Evolutionary conservation across 73 alveolate species (phyloP), one percentile per base, ranked within the genome.

Genomic region (Stentor coeruleus): DNA sequence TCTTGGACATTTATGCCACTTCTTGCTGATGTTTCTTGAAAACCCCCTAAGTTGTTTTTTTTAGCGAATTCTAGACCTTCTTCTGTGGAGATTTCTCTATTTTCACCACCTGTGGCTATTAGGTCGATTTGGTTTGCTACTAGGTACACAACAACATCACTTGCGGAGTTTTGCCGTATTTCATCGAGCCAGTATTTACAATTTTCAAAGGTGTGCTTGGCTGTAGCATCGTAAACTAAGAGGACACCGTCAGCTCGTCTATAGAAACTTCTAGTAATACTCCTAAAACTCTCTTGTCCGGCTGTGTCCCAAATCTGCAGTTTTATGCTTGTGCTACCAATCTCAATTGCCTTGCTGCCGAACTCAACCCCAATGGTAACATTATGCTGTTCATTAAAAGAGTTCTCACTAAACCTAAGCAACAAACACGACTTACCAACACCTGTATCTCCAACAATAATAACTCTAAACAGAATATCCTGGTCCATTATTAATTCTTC

Each of bases 241-340:
- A 97, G 90, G 31, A 96, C 99, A 72, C 97, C 92, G 35, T 95
- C 93, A 31, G 99, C 96, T 58, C 95, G 94, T 86, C 97, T 89
- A 82, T 97, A 97, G 87, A 95, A 97, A 59, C 94, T 85, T 87
- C 96, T 90, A 3, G 97, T 96, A 58, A 97, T 93, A 6, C 98
- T 88, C 84, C 97, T 87, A 88, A 94, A 97, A 57, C 96, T 91
- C 84, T 94, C 99, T 74, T 93, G 91, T 26, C 99, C 99, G 66
- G 98, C 98, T n/a, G 98, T 92, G 59, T 92, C 98, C 96, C 98
- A 92, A 20, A 93, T 91, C 73, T 93, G 74, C 36, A 91, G 83
- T 75, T 88, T 93, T 36, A 93, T 81, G 11, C 85, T 15, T 38
- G 83, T 59, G 15, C 30, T 31, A 77, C 72, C 89, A n/a, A 87